Conservation (phyloP, 148 eudicot genomes). For the Vaccinium vitisidaea region DNA sequence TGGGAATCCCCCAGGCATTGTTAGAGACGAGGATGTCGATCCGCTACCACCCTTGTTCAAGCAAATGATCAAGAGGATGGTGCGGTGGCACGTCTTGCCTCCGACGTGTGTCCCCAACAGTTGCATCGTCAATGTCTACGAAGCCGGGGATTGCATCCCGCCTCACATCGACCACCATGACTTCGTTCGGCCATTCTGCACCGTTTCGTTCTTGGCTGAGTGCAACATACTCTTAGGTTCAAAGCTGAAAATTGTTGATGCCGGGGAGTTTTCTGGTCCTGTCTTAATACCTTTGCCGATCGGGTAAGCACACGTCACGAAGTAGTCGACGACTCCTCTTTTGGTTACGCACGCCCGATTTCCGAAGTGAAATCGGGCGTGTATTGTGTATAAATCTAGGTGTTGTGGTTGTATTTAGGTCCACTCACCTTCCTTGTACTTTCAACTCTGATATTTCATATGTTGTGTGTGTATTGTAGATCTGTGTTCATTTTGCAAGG, state of each 20-base stretch:
- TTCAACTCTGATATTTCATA: not conserved
- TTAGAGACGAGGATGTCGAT: constrained; percentile 64
- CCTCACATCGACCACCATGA: constrained; percentile 72
- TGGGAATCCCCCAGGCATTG: constrained; percentile 62
- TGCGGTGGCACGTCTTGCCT: constrained; percentile 58
- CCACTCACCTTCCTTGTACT: no score
- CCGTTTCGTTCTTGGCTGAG: constrained; percentile 54
- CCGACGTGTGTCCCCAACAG: constrained; percentile 58
- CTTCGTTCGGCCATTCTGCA: constrained; percentile 63
- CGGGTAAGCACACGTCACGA: constrained; percentile 30
- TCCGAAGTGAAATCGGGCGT: no score
- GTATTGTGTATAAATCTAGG: not conserved
- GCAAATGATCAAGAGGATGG: constrained; percentile 56
- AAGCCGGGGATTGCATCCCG: constrained; percentile 63
- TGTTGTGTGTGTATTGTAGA: constrained; percentile 21
- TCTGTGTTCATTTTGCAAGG: constrained; percentile 60
- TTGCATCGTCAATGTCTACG: constrained; percentile 63
- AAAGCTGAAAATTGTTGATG: constrained; percentile 39
- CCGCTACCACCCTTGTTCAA: constrained; percentile 57
- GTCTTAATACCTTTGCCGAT: constrained; percentile 55
- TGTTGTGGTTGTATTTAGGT: not conserved
- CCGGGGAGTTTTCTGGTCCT: constrained; percentile 57
- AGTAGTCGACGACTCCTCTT: no score
- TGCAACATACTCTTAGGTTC: constrained; percentile 56
- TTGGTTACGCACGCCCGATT: no score